phyloP scores from a whole-genome alignment of 2,329 filamentous ascomycete species.

The Scopulariopsis brevicaulis region DNA sequence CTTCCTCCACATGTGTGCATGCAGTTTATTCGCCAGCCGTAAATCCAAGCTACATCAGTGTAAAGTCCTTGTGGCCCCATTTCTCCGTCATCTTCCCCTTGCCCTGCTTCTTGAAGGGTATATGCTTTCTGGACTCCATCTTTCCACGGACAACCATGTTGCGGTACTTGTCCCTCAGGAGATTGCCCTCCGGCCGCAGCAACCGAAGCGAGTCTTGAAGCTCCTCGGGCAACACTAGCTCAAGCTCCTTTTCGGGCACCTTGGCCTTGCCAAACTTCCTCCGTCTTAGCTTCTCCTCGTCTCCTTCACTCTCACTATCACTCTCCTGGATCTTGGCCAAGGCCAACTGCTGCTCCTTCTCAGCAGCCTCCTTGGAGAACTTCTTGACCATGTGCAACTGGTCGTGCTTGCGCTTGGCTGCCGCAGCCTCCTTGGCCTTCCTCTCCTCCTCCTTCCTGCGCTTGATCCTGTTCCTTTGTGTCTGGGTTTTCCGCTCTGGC shows the following conservation, averaged over 20 bases:
- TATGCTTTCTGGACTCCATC: conserved; percentile 69
- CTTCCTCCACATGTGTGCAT: neutral
- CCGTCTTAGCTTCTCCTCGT: conserved; percentile 55
- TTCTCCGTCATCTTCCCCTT: conserved; percentile 83
- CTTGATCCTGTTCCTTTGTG: conserved; percentile 80
- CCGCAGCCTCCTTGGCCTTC: conserved; percentile 61
- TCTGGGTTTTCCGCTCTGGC: conserved; percentile 73
- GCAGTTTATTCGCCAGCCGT: neutral
- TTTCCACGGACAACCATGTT: conserved; percentile 83
- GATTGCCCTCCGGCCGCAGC: conserved; percentile 89
- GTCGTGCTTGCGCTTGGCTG: conserved; percentile 60
- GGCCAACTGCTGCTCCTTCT: conserved; percentile 39
- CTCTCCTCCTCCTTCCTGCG: conserved; percentile 80
- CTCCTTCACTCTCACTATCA: conserved; percentile 42
- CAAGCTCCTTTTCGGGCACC: conserved; percentile 67
- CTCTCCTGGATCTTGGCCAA: conserved; percentile 27
- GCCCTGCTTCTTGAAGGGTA: conserved; percentile 72
- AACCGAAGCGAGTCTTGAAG: conserved; percentile 69
- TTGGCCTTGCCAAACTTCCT: conserved; percentile 63
- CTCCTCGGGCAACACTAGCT: conserved; percentile 75
- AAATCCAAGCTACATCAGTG: conserved; percentile 10
- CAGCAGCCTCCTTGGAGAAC: conserved; percentile 51
- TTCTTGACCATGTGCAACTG: conserved; percentile 63
- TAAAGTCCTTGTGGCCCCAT: conserved; percentile 94
- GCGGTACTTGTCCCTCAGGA: conserved; percentile 84